These are phyloP conservation scores for Kwoniella dendrophila DNA, from an alignment of 768 basidiomycete genomes.

Conservation along the genomic window DNA sequence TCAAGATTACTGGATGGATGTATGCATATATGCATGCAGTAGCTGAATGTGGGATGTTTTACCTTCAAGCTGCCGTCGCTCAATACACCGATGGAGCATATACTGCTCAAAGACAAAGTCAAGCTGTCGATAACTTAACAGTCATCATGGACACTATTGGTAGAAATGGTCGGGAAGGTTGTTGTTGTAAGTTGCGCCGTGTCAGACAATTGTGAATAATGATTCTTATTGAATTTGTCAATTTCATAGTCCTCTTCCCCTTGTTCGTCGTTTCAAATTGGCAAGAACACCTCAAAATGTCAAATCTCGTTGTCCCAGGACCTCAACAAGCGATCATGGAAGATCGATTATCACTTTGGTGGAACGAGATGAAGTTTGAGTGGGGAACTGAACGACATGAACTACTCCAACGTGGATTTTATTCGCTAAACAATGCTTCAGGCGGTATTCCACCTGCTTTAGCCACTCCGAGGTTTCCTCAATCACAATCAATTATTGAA, in stretches of 20 bases:
- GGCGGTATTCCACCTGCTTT: constrained; percentile 1
- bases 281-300: constrained; percentile 43
- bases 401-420: constrained; percentile 27
- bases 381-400: constrained; percentile 43
- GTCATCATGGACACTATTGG: constrained; percentile 50
- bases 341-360: constrained; percentile 39
- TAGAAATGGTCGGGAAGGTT: constrained; percentile 44
- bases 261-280: constrained; percentile 50
- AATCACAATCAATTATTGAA: constrained; percentile 13
- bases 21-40: constrained; percentile 54
- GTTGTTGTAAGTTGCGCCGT: constrained; percentile 46
- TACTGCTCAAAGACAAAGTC: constrained; percentile 48
- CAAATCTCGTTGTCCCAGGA: constrained; percentile 12
- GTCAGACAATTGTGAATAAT: neutral
- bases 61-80: constrained; percentile 51
- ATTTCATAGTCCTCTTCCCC: constrained; percentile 46
- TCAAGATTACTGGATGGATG: constrained; percentile 44
- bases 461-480: constrained; percentile 9
- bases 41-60: constrained; percentile 55
- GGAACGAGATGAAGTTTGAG: constrained; percentile 37
- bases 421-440: constrained; percentile 9
- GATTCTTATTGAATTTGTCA: neutral
- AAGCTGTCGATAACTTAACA: constrained; percentile 53
- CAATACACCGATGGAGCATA: constrained; percentile 24
- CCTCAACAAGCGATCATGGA: constrained; percentile 32